Conservation (phyloP, 2,329 filamentous ascomycete species). For the Pezicula neosporulosa region DNA sequence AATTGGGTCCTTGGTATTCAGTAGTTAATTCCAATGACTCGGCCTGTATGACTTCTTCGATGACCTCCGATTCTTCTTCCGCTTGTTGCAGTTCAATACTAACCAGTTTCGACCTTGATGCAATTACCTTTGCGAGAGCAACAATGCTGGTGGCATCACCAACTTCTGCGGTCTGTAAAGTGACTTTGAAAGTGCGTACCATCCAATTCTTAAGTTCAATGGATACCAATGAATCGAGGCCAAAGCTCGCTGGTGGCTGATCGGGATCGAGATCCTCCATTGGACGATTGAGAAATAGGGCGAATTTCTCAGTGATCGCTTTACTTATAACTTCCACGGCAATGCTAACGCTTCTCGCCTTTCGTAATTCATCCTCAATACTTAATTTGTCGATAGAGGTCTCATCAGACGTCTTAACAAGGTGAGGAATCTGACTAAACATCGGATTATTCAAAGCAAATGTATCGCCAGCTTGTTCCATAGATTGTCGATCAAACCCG, state of each 20-base stretch:
- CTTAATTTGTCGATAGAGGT: not conserved
- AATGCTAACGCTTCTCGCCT: conserved; percentile 9
- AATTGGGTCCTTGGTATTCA: not conserved
- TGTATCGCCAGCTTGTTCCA: conserved; percentile 15
- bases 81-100: not conserved
- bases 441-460: conserved; percentile 15
- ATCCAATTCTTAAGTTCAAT: conserved; percentile 16
- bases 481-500: conserved; percentile 17
- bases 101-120: conserved; percentile 22
- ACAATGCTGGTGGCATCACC: conserved; percentile 21
- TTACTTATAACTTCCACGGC: conserved; percentile 13
- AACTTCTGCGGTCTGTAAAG: conserved; percentile 26
- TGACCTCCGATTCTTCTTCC: not conserved
- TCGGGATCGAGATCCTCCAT: conserved; percentile 15
- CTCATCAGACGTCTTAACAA: conserved; percentile 1
- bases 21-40: not conserved
- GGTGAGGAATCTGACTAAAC: conserved; percentile 15
- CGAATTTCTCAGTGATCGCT: conserved; percentile 17
- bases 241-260: conserved; percentile 11
- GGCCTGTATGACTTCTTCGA: not conserved
- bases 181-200: conserved; percentile 18
- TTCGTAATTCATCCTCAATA: conserved; percentile 2
- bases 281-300: conserved; percentile 15
- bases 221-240: conserved; percentile 15
- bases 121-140: conserved; percentile 21